Percentiles rank a stretch among this genome's conserved stretches.
Conservation (phyloP, 805 yeast species). For the Candida montana region DNA sequence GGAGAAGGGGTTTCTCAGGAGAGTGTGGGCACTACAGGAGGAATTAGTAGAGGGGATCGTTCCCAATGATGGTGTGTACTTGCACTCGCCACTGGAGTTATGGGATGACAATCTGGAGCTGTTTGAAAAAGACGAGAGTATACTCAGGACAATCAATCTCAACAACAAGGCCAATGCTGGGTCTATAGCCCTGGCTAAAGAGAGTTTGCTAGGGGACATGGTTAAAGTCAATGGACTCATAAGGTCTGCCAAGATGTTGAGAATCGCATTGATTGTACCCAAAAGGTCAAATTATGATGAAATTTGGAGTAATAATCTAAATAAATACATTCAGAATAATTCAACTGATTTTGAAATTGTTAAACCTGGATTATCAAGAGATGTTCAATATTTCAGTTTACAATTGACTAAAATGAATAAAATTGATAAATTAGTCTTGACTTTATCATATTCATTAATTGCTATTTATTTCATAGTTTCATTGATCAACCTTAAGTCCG, state of each 20-base stretch:
- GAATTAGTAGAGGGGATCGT: constrained; percentile 23
- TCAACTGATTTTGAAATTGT: neutral
- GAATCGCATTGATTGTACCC: constrained; percentile 30
- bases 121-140: constrained; percentile 29
- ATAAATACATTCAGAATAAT: constrained; percentile 8
- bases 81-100: constrained; percentile 38
- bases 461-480: constrained; percentile 32
- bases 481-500: constrained; percentile 35
- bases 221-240: constrained; percentile 39
- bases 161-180: constrained; percentile 7
- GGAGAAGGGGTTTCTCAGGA: constrained; percentile 31
- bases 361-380: neutral
- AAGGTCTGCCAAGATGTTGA: constrained; percentile 34
- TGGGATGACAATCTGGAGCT: constrained; percentile 34
- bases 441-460: constrained; percentile 25
- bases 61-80: constrained; percentile 5
- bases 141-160: constrained; percentile 36
- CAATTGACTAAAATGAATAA: constrained; percentile 3
- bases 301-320: constrained; percentile 30
- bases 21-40: constrained; percentile 32
- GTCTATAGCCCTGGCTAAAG: constrained; percentile 20
- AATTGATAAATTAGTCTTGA: constrained; percentile 23
- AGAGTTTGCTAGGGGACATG: constrained; percentile 33
- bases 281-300: constrained; percentile 16
- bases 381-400: neutral